Percentiles rank a stretch among this genome's conserved stretches.
Evolutionary conservation across 2,329 filamentous ascomycete species (phyloP).

Genomic region (Coniochaeta sp.): DNA sequence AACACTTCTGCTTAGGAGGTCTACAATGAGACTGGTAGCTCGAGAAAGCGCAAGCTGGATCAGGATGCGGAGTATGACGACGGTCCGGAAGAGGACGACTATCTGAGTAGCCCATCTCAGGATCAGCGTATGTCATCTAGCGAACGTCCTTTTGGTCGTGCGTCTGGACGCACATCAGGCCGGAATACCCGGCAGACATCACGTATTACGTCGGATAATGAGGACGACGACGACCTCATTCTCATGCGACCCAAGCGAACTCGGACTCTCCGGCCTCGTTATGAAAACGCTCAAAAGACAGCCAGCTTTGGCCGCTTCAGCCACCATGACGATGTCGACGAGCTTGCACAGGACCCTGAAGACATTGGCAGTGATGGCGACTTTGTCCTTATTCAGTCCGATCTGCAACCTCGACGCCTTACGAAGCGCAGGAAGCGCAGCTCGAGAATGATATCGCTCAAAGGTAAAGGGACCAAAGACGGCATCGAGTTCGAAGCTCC

Average conservation of each 20-base stretch:
- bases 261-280: neutral
- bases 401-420: constrained; percentile 12
- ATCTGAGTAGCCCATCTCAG: neutral
- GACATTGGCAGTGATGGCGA: constrained; percentile 15
- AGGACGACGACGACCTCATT: neutral
- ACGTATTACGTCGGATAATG: neutral
- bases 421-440: constrained; percentile 8
- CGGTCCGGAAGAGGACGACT: neutral
- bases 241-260: neutral
- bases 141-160: neutral
- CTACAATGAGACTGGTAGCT: neutral
- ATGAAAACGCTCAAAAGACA: neutral
- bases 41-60: neutral
- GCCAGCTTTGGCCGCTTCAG: neutral
- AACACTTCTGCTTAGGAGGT: neutral
- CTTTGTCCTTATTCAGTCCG: constrained; percentile 18
- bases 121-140: neutral
- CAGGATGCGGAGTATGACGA: neutral
- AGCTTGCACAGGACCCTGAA: constrained; percentile 19
- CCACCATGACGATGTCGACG: constrained; percentile 17
- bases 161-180: neutral
- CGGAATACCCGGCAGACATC: neutral
- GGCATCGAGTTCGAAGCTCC: constrained; percentile 45
- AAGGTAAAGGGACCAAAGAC: constrained; percentile 9
- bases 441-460: neutral